Conservation (phyloP, 1,284 basidiomycete genomes). For the Veloporphyrellus conicus region DNA sequence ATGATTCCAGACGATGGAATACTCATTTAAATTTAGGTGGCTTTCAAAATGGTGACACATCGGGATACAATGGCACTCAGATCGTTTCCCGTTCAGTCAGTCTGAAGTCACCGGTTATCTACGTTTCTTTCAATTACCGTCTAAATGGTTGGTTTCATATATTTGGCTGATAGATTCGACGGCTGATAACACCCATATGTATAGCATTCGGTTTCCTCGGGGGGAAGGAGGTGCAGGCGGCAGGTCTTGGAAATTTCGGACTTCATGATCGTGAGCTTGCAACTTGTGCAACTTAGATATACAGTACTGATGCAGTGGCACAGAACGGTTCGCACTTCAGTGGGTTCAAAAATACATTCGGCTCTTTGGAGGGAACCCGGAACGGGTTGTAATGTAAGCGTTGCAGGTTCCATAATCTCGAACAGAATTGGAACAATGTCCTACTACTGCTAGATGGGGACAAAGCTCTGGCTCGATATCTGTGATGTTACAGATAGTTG, state of each 20-base stretch:
- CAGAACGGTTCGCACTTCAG: conserved; percentile 53
- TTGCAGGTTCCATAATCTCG: background rate
- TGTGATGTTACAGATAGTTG: conserved; percentile 48
- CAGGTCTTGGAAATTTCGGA: conserved; percentile 48
- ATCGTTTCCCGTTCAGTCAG: conserved; percentile 25
- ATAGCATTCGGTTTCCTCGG: conserved; percentile 27
- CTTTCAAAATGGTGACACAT: conserved; percentile 20
- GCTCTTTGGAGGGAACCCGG: conserved; percentile 60
- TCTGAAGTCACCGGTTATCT: conserved; percentile 26
- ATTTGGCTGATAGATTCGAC: too few species aligned
- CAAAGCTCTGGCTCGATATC: conserved; percentile 57
- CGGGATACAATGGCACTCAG: conserved; percentile 18
- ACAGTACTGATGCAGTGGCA: background rate
- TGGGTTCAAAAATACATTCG: conserved; percentile 67
- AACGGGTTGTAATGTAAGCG: conserved; percentile 52
- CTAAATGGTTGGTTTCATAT: conserved; percentile 18
- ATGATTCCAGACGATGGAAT: background rate
- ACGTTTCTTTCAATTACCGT: conserved; percentile 36
- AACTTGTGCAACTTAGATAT: background rate
- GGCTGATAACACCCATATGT: background rate
- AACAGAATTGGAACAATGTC: background rate
- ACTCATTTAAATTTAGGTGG: conserved; percentile 5
- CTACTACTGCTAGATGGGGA: conserved; percentile 46
- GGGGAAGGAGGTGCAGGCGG: conserved; percentile 40
- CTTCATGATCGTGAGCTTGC: conserved; percentile 40